Evolutionary conservation across 495 filamentous ascomycete species (phyloP).

Genomic region (Talaromyces stipitatus): DNA sequence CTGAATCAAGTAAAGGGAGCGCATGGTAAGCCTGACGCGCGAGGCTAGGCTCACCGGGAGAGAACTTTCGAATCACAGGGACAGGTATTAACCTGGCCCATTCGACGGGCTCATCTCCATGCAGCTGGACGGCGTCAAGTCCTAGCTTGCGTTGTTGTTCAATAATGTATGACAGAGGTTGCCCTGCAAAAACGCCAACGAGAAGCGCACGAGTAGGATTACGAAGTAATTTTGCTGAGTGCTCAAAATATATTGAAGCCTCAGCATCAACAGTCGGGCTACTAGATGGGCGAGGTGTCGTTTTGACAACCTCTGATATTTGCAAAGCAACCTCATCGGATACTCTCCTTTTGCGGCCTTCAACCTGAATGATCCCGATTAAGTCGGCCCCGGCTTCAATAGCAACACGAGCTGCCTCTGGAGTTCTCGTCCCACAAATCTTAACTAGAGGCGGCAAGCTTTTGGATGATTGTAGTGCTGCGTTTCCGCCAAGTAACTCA

Average conservation of each 20-base stretch:
- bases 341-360: slow-evolving; percentile 71
- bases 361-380: slow-evolving; percentile 85
- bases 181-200: slow-evolving; percentile 91
- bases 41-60: slow-evolving; percentile 60
- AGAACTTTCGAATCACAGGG: slow-evolving; percentile 80
- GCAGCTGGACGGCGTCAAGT: slow-evolving; percentile 89
- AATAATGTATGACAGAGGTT: slow-evolving; percentile 74
- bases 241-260: slow-evolving; percentile 51
- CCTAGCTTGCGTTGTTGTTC: slow-evolving; percentile 63
- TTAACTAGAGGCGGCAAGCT: slow-evolving; percentile 62
- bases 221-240: slow-evolving; percentile 43
- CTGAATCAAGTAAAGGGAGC: slow-evolving; percentile 78
- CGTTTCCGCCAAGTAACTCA: slow-evolving; percentile 60
- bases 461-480: slow-evolving; percentile 17
- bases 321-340: slow-evolving; percentile 65
- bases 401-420: slow-evolving; percentile 71
- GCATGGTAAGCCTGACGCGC: slow-evolving; percentile 73
- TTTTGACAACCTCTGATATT: slow-evolving; percentile 73
- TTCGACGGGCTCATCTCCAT: slow-evolving; percentile 85
- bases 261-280: slow-evolving; percentile 15
- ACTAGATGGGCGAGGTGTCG: slow-evolving; percentile 31
- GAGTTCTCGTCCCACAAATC: slow-evolving; percentile 87
- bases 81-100: slow-evolving; percentile 84
- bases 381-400: slow-evolving; percentile 86
- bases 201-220: slow-evolving; percentile 62